Percentiles rank a stretch among this genome's conserved stretches.
Conservation (phyloP, 1,139 yeast genomes). For the Suhomyces taliae region DNA sequence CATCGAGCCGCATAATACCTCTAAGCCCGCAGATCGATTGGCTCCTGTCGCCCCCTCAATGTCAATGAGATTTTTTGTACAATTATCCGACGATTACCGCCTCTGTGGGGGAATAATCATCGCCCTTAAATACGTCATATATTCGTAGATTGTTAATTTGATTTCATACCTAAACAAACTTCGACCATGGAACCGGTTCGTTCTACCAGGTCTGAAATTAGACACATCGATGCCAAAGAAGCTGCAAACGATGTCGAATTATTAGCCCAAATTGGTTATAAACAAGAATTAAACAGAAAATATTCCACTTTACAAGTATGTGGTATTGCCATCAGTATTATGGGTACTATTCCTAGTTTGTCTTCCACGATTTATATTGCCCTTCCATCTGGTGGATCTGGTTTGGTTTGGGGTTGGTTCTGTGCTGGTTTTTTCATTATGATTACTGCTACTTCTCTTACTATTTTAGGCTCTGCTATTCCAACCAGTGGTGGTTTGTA, state of each 20-base stretch:
- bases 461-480: slow-evolving; percentile 65
- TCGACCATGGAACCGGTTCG: neutral
- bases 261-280: slow-evolving; percentile 54
- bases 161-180: no score
- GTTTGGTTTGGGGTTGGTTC: slow-evolving; percentile 74
- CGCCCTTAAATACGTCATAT: no score
- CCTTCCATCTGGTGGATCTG: slow-evolving; percentile 51
- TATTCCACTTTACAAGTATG: slow-evolving; percentile 52
- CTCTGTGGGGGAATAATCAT: no score
- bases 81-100: no score
- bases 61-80: neutral
- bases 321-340: slow-evolving; percentile 53
- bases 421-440: slow-evolving; percentile 56
- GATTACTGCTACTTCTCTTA: slow-evolving; percentile 59
- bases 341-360: slow-evolving; percentile 52
- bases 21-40: neutral
- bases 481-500: slow-evolving; percentile 61
- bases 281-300: slow-evolving; percentile 49
- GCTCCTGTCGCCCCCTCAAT: neutral
- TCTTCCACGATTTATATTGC: slow-evolving; percentile 41
- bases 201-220: slow-evolving; percentile 6
- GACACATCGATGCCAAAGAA: slow-evolving; percentile 23
- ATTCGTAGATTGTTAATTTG: no score
- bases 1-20: neutral
- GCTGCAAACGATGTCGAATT: slow-evolving; percentile 45